Base-by-base conservation (phyloP, 2,329 filamentous ascomycete species). In the Fusarium sp. region DNA sequence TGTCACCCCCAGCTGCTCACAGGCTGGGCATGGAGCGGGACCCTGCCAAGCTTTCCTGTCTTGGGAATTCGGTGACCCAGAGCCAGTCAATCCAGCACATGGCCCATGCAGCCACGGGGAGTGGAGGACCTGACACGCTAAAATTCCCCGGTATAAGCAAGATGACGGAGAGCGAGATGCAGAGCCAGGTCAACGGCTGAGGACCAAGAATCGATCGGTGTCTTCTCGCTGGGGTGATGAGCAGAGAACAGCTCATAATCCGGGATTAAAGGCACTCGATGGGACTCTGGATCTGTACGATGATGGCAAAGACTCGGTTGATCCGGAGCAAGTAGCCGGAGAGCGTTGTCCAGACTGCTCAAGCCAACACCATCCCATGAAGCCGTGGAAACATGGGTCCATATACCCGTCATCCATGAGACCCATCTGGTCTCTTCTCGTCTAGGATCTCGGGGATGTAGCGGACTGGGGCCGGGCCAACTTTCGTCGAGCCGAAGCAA, bases 81-180 rank as follows among this genome's bases (percentile, higher is more conserved):
- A 69, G 54, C 74, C 76, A 78, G 76, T 77, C 62, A 62, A 73
- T 45, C 24, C 35, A 69, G 67, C 76, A 78, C 75, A 77, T 77
- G 76, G 64, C 63, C 66, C 59, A 45, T 65, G 70, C 67, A 73
- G 67, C 64, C 52, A 69, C 68, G 72, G 64, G 59, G 71, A 74
- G 62, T 65, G 67, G 71, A 69, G 67, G 57, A 66, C 27, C 62
- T 59, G 61, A 38, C 56, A 63, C 71, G 35, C 67, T 63, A 58
- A 62, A 69, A 64, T 62, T 66, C 60, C 64, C 31, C 57, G 42
- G 34, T 50, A 45, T 31, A 73, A 73, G 71, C 67, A 73, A 42
- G 52, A 71, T 73, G 71, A 71, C 60, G 70, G 63, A 37, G 52
- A 40, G n/a, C 22, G 66, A 65, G 35, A 64, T 58, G 50, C 38